Evolutionary conservation across 257 asterid genomes (phyloP).

Genomic region (Primulina eburnea): DNA sequence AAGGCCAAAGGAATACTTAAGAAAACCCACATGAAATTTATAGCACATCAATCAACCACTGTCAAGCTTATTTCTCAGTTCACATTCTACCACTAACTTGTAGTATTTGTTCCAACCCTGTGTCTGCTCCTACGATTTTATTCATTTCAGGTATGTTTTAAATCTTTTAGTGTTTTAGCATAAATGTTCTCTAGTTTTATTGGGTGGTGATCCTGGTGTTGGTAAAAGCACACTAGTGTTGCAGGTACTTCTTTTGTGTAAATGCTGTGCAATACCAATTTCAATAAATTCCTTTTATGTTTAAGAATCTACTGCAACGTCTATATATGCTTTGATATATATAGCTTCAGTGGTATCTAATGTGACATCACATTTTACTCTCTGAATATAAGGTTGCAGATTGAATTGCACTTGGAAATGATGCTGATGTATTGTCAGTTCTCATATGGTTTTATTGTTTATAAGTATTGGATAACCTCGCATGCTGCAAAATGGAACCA

Average conservation of each 20-base stretch:
- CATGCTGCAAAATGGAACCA: too few relatives aligned
- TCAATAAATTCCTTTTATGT: not conserved
- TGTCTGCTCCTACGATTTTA: not conserved
- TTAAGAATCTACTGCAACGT: not conserved
- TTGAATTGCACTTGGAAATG: conserved; percentile 61
- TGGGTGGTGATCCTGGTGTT: conserved; percentile 98
- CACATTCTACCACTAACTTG: too few relatives aligned
- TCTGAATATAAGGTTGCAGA: conserved; percentile 71
- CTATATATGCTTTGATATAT: not conserved
- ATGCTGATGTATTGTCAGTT: conserved; percentile 14
- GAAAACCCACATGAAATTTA: too few relatives aligned
- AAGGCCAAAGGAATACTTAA: too few relatives aligned
- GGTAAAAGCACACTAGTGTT: conserved; percentile 91
- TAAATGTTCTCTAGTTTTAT: conserved; percentile 84
- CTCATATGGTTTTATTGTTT: conserved; percentile 15
- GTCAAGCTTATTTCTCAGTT: too few relatives aligned
- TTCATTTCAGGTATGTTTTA: conserved; percentile 10
- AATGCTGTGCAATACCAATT: conserved; percentile 14
- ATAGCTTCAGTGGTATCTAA: conserved; percentile 9
- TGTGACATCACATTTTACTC: conserved; percentile 23
- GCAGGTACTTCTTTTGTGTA: conserved; percentile 53
- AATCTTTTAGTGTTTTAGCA: conserved; percentile 1
- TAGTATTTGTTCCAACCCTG: not conserved
- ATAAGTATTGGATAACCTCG: conserved; percentile 12
- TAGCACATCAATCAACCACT: too few relatives aligned